Evolutionary conservation across 1,284 basidiomycete species (phyloP), one percentile per base, ranked within the genome.

Genomic region (Boletus mariae): DNA sequence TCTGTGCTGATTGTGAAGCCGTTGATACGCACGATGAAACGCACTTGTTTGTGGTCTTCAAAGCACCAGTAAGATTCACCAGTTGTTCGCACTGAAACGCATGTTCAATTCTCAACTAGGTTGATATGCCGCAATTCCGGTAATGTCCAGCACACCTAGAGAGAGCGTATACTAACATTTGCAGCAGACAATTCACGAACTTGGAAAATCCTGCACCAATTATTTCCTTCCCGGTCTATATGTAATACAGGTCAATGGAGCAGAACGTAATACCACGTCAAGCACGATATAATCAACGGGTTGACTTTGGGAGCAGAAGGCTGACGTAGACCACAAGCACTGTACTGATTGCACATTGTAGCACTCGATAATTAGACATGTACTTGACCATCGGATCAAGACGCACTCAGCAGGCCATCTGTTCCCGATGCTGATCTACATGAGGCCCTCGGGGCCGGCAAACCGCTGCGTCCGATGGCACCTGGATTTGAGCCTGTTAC

Each of bases 41-140:
- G 3, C 92, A 95, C 65, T 74, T 91, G 40, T 95, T 94, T 70
- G 75, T 93, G 29, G 87, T 91, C 9, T 89, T 95, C 74, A 95
- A 96, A 70, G 83, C 89, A 2, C 73, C 78, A 44, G 90, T 92
- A 58, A 68, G 78, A 66, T 23, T 42, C 17, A 9, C 31, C 38
- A 15, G 8, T 34, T 31, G 52, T 53, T 35, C 29, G n/a, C 7
- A 2, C 26, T 45, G 11, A 32, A 23, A 35, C 32, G 32, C 12
- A 34, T 43, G 20, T 54, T 59, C 42, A 23, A 8, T 42, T 40
- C 44, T 44, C 13, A 20, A 46, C 43, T 49, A 85, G 80, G 75
- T 87, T 56, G 79, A 87, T 57, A 82, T 87, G 78, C 68, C 77
- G 38, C 68, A 71, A 35, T 79, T 85, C 56, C 77, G 76, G 84